These are phyloP conservation scores for Fusarium continuum DNA, from an alignment of 2,329 filamentous ascomycete genomes.

Conservation along the genomic window DNA sequence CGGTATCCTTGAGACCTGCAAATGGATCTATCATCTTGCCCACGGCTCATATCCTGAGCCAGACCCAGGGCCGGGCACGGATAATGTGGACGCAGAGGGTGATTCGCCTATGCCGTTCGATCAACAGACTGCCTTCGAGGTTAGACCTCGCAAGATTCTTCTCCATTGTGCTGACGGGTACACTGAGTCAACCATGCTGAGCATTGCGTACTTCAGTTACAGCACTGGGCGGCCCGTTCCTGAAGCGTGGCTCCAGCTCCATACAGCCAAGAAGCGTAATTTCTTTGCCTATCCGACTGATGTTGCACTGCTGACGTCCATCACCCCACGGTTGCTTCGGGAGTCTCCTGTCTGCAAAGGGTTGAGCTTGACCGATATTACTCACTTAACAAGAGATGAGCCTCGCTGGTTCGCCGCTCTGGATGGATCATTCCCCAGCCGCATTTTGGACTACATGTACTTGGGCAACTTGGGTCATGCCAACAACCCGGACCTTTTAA, in stretches of 20 bases:
- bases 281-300: slow-evolving; percentile 97
- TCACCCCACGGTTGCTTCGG: slow-evolving; percentile 78
- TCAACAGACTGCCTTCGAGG: slow-evolving; percentile 26
- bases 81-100: slow-evolving; percentile 45
- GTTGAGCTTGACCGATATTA: slow-evolving; percentile 63
- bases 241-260: slow-evolving; percentile 87
- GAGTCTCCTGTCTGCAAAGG: slow-evolving; percentile 68
- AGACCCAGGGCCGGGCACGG: slow-evolving; percentile 50
- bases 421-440: slow-evolving; percentile 90
- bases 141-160: slow-evolving; percentile 72
- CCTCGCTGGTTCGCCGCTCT: slow-evolving; percentile 84
- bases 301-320: slow-evolving; percentile 79
- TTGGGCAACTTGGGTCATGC: slow-evolving; percentile 92
- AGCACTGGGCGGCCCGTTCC: slow-evolving; percentile 82
- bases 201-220: slow-evolving; percentile 92
- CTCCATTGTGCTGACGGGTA: slow-evolving; percentile 97
- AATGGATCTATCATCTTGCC: slow-evolving; percentile 87
- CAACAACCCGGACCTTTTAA: slow-evolving; percentile 87
- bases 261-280: slow-evolving; percentile 83
- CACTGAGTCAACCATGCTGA: slow-evolving; percentile 90
- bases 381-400: slow-evolving; percentile 63
- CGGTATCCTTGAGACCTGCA: slow-evolving; percentile 84
- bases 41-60: slow-evolving; percentile 64
- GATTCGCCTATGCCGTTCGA: slow-evolving; percentile 40
- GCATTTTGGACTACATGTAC: slow-evolving; percentile 94